Evolutionary conservation across 805 yeast genomes (phyloP).

Genomic region (Pichia exigua): DNA sequence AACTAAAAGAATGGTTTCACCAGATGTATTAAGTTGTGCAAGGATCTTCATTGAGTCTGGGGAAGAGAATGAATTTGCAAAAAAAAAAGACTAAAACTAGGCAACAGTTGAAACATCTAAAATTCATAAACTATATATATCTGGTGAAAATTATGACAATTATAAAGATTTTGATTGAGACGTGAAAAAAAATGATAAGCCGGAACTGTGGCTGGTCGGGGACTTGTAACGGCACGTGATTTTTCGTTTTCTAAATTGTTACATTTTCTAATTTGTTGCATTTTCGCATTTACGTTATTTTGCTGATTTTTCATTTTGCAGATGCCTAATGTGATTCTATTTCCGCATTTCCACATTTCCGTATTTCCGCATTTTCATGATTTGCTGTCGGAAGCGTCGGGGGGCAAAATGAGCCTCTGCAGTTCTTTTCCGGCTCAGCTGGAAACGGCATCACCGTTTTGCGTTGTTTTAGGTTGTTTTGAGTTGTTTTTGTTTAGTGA

Average conservation of each 20-base stretch:
- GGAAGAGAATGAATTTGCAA: no score
- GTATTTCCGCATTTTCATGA: no score
- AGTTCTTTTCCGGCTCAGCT: no score
- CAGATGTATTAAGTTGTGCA: slow-evolving; percentile 5
- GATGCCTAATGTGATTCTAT: no score
- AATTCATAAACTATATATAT: not conserved
- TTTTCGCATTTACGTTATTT: no score
- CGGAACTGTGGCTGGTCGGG: not conserved
- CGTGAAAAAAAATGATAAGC: not conserved
- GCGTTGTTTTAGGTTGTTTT: no score
- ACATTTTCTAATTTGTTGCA: no score
- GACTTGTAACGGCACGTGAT: not conserved
- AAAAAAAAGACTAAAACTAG: not conserved
- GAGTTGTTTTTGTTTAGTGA: no score
- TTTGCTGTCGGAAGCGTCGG: not conserved
- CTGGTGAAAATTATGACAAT: not conserved
- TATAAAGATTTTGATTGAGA: not conserved
- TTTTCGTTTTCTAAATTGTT: no score
- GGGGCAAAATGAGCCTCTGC: not conserved
- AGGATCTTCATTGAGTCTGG: slow-evolving; percentile 4
- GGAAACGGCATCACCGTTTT: no score
- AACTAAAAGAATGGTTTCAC: slow-evolving; percentile 5
- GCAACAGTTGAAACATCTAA: no score
- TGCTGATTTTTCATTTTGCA: no score
- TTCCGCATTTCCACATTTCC: not conserved